Evolutionary conservation across 352 stramenopile species (phyloP), one percentile per base, ranked within the genome.

Genomic region (Phytophthora ohioensis): DNA sequence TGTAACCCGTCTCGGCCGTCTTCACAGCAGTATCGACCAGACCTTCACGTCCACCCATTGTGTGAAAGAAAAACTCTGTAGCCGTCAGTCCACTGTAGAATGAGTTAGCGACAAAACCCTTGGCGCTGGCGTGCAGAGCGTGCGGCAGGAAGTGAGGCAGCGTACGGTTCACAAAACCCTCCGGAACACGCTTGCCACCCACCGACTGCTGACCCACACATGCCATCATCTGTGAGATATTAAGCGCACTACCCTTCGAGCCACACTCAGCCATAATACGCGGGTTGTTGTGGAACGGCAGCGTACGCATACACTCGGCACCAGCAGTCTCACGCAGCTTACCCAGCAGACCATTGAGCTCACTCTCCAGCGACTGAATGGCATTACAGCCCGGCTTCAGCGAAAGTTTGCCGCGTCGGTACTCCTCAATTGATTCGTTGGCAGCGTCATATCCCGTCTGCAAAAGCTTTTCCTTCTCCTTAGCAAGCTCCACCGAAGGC

Each of bases 1-100:
- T 99, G 78, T 99, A 99, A 1, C 98, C 98, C 10, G 98, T 99
- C 80, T 99, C 97, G 11, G 98, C 98, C 7, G 98, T 99, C 84
- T 99, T 99, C 2, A 99, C 98, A 21, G 98, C 98, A 10, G 98
- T 99, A 88, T 99, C 98, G 35, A 99, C 98, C n/a, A 99, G 82
- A 71, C 98, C 98, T 94, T 99, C 98, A 78, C 98, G 89, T 31
- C 98, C 98, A 57, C 97, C 98, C 98, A 99, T 99, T 0, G 97
- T 99, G 80, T 99, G 98, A 82, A 99, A 99, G 74, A 99, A 99
- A 73, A 99, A 99, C 84, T 99, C 98, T 9, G 97, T 99, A 17
- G 98, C 97, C 13, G 93, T 99, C 51, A 99, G 82, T 35, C 98
- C 98, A 35, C 91, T 98, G 82, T 98, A 99, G 79, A 99, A 99